A percentile compares a stretch with the other conserved stretches of the same genome.
phyloP scores from a whole-genome alignment of 1,139 yeast species.

The Nakaseomyces nivariensis region DNA sequence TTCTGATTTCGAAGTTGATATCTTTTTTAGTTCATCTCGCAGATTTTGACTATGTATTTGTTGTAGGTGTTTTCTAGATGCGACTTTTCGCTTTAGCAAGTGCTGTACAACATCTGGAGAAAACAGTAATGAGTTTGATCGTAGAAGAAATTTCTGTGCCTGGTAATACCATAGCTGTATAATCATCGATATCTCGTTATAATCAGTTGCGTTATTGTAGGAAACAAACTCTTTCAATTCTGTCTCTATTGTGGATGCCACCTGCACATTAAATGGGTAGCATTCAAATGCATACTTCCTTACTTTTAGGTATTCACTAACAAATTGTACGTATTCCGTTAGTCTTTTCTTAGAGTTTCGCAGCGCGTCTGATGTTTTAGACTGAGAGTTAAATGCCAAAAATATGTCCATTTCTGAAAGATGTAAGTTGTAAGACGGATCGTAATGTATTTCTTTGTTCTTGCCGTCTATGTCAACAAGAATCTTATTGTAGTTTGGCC shows the following conservation, averaged over 20 bases:
- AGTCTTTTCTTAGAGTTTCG: constrained; percentile 16
- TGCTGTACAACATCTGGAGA: constrained; percentile 19
- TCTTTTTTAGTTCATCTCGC: not conserved
- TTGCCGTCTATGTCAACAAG: constrained; percentile 16
- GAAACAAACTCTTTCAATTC: constrained; percentile 8
- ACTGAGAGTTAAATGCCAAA: constrained; percentile 19
- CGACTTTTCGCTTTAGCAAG: constrained; percentile 13
- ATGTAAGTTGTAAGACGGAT: constrained; percentile 18
- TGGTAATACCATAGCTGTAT: constrained; percentile 24
- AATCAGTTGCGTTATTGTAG: constrained; percentile 10
- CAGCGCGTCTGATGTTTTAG: constrained; percentile 15
- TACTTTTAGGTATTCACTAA: constrained; percentile 15
- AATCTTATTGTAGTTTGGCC: constrained; percentile 6
- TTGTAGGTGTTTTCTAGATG: constrained; percentile 9
- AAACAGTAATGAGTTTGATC: constrained; percentile 21
- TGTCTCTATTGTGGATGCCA: constrained; percentile 8
- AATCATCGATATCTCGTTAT: constrained; percentile 13
- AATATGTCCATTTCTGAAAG: constrained; percentile 21
- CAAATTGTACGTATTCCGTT: constrained; percentile 14
- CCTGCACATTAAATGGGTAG: constrained; percentile 15
- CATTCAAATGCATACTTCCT: constrained; percentile 16
- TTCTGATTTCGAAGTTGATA: not conserved
- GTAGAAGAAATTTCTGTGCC: constrained; percentile 16
- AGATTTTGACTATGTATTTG: not conserved
- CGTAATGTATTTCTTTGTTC: constrained; percentile 19